phyloP scores from a whole-genome alignment of 2,329 filamentous ascomycete species.

The Raffaelea ambrosiae region DNA sequence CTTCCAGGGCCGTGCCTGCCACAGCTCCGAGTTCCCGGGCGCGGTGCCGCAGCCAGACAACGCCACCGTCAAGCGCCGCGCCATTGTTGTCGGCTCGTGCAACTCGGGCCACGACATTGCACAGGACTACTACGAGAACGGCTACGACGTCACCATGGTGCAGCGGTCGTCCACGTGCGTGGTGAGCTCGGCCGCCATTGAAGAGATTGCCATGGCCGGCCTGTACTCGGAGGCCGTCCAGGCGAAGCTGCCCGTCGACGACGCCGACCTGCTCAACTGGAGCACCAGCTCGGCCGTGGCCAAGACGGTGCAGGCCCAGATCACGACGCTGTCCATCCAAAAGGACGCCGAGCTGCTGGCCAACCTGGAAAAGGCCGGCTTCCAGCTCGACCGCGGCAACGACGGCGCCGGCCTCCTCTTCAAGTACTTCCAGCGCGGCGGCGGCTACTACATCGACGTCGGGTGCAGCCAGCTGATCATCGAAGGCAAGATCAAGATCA shows the following conservation, averaged over 20 bases:
- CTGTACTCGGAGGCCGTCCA: constrained; percentile 31
- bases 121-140: constrained; percentile 49
- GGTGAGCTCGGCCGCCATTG: constrained; percentile 35
- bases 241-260: constrained; percentile 32
- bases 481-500: constrained; percentile 47
- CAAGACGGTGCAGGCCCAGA: constrained; percentile 39
- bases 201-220: constrained; percentile 34
- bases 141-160: constrained; percentile 51
- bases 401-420: constrained; percentile 44
- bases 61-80: constrained; percentile 34
- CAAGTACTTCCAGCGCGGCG: constrained; percentile 54
- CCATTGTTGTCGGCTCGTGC: constrained; percentile 48
- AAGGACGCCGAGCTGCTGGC: constrained; percentile 30
- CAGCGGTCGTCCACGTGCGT: constrained; percentile 51
- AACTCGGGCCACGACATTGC: constrained; percentile 53
- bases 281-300: constrained; percentile 40
- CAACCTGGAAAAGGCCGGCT: constrained; percentile 46
- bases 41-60: constrained; percentile 21
- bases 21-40: constrained; percentile 42
- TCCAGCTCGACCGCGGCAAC: constrained; percentile 48
- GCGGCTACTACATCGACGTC: constrained; percentile 53
- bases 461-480: constrained; percentile 44
- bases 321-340: constrained; percentile 27
- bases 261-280: constrained; percentile 46
- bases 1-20: constrained; percentile 48